Conservation (phyloP, 129 eudicot species). For the Saussurea involucrata region DNA sequence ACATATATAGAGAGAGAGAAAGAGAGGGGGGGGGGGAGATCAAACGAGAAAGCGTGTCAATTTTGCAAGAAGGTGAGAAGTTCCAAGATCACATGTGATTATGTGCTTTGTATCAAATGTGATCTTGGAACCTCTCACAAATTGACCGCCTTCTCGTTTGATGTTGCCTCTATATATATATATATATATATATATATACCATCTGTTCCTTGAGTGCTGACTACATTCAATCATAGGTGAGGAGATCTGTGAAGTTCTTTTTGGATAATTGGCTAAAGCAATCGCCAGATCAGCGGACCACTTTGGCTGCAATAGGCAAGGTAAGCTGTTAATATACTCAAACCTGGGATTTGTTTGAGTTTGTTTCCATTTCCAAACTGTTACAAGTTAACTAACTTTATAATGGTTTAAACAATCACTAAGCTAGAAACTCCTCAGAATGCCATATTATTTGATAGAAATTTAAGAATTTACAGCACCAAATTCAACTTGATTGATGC, state of each 20-base stretch:
- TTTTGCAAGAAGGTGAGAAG: too few relatives aligned
- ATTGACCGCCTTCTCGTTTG: too few relatives aligned
- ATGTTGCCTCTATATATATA: too few relatives aligned
- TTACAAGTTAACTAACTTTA: background rate
- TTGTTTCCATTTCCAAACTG: background rate
- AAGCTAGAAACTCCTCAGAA: background rate
- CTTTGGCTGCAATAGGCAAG: constrained; percentile 95
- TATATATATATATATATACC: too few relatives aligned
- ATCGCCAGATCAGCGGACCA: constrained; percentile 66
- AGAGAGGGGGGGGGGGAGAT: too few relatives aligned
- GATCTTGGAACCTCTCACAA: too few relatives aligned
- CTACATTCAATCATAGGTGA: constrained; percentile 44
- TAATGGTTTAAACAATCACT: background rate
- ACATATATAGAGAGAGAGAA: too few relatives aligned
- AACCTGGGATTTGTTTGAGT: background rate
- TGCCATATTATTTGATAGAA: background rate
- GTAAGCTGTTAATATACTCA: constrained; percentile 24
- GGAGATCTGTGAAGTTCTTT: constrained; percentile 94
- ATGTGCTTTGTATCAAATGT: too few relatives aligned
- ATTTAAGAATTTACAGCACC: background rate
- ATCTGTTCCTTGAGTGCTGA: background rate
- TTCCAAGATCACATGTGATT: too few relatives aligned
- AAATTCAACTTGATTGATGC: background rate
- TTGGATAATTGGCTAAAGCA: constrained; percentile 71
- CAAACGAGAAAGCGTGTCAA: too few relatives aligned